Evolutionary conservation across 2,329 filamentous ascomycete genomes (phyloP).

Genomic region (Leptographium lundbergii): DNA sequence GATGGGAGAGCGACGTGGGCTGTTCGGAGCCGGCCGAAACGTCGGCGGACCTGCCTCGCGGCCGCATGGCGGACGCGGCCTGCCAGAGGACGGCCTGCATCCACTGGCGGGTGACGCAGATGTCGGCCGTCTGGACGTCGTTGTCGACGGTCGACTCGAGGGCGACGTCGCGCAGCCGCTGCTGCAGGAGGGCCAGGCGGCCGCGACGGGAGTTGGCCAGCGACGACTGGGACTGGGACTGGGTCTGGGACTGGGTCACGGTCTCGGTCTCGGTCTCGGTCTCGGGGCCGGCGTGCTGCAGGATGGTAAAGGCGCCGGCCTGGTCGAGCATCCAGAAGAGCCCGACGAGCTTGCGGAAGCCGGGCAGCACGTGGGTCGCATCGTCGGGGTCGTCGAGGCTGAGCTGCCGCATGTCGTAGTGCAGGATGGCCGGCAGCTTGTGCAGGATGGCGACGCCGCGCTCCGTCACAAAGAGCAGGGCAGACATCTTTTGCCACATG

Average conservation of each 20-base stretch:
- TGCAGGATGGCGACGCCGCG: slow-evolving; percentile 37
- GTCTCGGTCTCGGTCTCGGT: no score
- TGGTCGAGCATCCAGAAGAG: slow-evolving; percentile 38
- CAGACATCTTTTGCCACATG: slow-evolving; percentile 31
- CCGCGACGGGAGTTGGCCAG: slow-evolving; percentile 1
- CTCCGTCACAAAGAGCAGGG: slow-evolving; percentile 36
- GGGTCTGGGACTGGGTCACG: no score
- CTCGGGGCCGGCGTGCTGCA: slow-evolving; percentile 20
- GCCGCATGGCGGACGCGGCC: slow-evolving; percentile 20
- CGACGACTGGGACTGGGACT: no score
- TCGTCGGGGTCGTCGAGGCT: slow-evolving; percentile 24
- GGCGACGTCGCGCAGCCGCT: slow-evolving; percentile 27
- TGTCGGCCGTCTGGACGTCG: slow-evolving; percentile 35
- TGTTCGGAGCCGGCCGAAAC: slow-evolving; percentile 3
- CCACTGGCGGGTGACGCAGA: slow-evolving; percentile 37
- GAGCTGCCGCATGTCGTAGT: slow-evolving; percentile 24
- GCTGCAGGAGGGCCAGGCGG: slow-evolving; percentile 27
- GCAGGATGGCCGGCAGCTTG: slow-evolving; percentile 32
- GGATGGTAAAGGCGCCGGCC: slow-evolving; percentile 33
- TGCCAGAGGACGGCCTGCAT: slow-evolving; percentile 37
- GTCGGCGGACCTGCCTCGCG: background rate
- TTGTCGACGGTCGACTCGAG: slow-evolving; percentile 26
- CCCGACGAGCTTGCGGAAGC: slow-evolving; percentile 34
- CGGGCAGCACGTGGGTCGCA: slow-evolving; percentile 30
- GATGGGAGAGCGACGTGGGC: slow-evolving; percentile 20